Percentiles rank a stretch among this genome's conserved stretches.
Conservation (phyloP, 179 eudicot species). For the Silene vulgaris region DNA sequence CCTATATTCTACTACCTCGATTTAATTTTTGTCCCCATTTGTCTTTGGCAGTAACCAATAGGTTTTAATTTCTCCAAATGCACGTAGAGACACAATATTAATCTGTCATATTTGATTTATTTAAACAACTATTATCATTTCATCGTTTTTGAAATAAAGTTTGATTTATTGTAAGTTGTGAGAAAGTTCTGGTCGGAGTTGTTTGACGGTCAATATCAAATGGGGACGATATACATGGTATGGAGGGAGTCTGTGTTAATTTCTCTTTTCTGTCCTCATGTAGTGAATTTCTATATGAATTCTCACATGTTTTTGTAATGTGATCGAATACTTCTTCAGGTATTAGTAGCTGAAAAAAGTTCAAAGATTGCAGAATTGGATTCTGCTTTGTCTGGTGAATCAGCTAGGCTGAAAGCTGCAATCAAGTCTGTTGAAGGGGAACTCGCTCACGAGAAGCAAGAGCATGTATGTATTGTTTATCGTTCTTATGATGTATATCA, state of each 20-base stretch:
- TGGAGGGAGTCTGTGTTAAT: not conserved
- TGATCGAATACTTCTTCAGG: slow-evolving; percentile 39
- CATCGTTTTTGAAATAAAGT: not conserved
- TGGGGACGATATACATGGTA: not conserved
- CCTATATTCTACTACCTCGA: not conserved
- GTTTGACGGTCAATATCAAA: not conserved
- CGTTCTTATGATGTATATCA: not conserved
- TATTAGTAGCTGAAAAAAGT: slow-evolving; percentile 69
- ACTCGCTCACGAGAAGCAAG: slow-evolving; percentile 55
- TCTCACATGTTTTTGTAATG: slow-evolving; percentile 12
- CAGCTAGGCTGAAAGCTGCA: slow-evolving; percentile 84
- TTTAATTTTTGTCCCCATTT: not conserved
- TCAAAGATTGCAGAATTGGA: slow-evolving; percentile 94
- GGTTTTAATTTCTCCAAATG: slow-evolving; percentile 2
- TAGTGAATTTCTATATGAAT: slow-evolving; percentile 17
- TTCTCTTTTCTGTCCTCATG: not conserved
- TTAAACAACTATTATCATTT: not conserved
- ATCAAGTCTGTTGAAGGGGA: slow-evolving; percentile 83
- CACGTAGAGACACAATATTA: not conserved
- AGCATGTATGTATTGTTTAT: slow-evolving; percentile 57
- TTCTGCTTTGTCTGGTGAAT: slow-evolving; percentile 94
- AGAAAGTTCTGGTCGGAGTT: not conserved
- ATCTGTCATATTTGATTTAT: not conserved
- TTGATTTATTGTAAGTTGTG: not conserved
- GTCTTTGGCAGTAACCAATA: not conserved